Percentiles rank a stretch among this genome's conserved stretches.
phyloP scores from a whole-genome alignment of 2,329 filamentous ascomycete species.

The Tolypocladium album region DNA sequence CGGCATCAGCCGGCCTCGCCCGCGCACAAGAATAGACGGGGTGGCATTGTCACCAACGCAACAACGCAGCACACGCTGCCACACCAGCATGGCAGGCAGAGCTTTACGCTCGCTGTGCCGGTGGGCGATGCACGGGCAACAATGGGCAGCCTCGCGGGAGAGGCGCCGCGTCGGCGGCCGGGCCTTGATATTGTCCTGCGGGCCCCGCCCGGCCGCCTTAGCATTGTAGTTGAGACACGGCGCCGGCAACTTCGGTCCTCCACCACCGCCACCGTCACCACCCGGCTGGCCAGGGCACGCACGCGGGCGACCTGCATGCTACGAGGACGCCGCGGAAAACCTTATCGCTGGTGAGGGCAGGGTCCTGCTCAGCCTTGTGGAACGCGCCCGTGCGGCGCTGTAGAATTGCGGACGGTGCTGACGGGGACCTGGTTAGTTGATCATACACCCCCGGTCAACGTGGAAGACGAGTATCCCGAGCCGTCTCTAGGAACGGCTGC shows the following conservation, averaged over 20 bases:
- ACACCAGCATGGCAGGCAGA: background rate
- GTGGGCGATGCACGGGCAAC: background rate
- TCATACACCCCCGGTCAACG: background rate
- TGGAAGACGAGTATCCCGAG: background rate
- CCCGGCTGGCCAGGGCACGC: no score
- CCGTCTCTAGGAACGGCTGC: background rate
- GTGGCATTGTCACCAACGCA: background rate
- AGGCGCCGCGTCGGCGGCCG: constrained; percentile 4
- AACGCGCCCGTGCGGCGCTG: background rate
- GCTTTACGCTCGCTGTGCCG: background rate
- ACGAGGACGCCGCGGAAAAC: no score
- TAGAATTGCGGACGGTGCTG: background rate
- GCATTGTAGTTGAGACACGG: constrained; percentile 20
- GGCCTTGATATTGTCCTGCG: constrained; percentile 19
- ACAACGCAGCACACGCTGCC: background rate
- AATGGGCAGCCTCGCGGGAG: background rate
- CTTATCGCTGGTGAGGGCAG: no score
- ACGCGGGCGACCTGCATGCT: no score
- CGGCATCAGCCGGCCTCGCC: background rate
- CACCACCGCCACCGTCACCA: background rate
- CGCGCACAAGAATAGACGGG: background rate
- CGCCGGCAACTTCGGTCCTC: background rate
- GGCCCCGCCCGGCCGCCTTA: constrained; percentile 17
- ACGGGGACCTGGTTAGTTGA: no score
- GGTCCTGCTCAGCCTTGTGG: background rate